Conservation (phyloP, 805 yeast species). For the Starmerella bombicola region DNA sequence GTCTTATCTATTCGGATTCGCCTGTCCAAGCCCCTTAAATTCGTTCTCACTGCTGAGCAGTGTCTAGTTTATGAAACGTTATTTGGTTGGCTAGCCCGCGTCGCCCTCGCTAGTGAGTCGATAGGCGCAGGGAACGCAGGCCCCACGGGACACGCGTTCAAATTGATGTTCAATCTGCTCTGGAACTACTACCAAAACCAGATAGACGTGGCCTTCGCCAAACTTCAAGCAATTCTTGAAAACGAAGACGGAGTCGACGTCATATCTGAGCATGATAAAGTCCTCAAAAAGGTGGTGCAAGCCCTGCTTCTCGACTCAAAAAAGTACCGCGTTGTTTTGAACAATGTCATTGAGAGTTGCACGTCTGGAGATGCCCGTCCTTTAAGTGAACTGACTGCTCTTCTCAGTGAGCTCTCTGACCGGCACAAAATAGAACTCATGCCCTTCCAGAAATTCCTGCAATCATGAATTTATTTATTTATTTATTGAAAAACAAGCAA, state of each 20-base stretch:
- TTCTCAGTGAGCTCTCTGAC: not conserved
- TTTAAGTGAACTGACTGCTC: not conserved
- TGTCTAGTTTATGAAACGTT: constrained; percentile 11
- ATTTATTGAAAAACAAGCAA: too few relatives aligned
- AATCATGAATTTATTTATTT: too few relatives aligned
- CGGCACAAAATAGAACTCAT: not conserved
- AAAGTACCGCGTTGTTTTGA: not conserved
- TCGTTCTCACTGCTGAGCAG: constrained; percentile 7
- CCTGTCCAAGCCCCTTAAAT: not conserved
- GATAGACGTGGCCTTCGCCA: constrained; percentile 8
- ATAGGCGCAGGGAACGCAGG: constrained; percentile 7
- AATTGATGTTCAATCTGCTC: constrained; percentile 9
- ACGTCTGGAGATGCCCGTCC: not conserved
- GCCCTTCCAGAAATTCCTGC: not conserved
- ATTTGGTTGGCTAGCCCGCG: constrained; percentile 7
- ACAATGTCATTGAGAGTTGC: not conserved
- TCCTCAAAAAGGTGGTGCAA: not conserved
- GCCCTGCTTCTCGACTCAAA: constrained; percentile 3
- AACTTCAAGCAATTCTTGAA: not conserved
- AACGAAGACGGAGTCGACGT: not conserved
- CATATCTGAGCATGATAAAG: not conserved
- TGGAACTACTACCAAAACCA: constrained; percentile 15
- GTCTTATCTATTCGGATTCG: not conserved
- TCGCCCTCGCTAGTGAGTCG: constrained; percentile 3
- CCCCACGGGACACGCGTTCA: constrained; percentile 2